Evolutionary conservation across 495 filamentous ascomycete genomes (phyloP).

Genomic region (Annulohypoxylon bovei): DNA sequence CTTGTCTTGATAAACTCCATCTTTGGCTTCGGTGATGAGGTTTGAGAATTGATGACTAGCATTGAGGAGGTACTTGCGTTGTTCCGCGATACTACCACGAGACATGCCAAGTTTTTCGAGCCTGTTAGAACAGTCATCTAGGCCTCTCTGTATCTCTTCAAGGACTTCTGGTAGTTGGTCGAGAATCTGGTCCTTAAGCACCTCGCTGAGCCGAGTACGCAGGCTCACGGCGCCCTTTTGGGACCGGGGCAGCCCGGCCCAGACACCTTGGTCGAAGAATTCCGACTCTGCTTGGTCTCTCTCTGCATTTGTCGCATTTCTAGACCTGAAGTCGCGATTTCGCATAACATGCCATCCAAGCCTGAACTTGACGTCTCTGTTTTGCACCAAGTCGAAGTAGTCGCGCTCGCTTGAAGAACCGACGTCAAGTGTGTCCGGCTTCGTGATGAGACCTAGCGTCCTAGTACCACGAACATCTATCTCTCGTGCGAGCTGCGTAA

Average conservation of each 20-base stretch:
- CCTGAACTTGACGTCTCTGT: slow-evolving; percentile 68
- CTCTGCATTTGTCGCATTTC: slow-evolving; percentile 48
- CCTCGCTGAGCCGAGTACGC: slow-evolving; percentile 38
- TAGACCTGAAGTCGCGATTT: slow-evolving; percentile 66
- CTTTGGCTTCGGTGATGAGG: slow-evolving; percentile 37
- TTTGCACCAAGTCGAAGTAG: slow-evolving; percentile 66
- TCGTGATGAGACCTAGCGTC: slow-evolving; percentile 87
- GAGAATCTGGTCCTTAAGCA: slow-evolving; percentile 46
- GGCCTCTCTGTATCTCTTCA: slow-evolving; percentile 37
- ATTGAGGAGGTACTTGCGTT: slow-evolving; percentile 54
- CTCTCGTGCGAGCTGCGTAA: slow-evolving; percentile 76
- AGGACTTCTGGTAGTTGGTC: slow-evolving; percentile 46
- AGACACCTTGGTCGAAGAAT: slow-evolving; percentile 58
- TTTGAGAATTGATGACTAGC: slow-evolving; percentile 40
- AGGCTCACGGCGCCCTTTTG: slow-evolving; percentile 43
- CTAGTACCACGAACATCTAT: slow-evolving; percentile 78
- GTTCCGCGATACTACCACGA: slow-evolving; percentile 48
- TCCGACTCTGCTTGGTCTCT: slow-evolving; percentile 52
- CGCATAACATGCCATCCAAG: slow-evolving; percentile 79
- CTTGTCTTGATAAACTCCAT: slow-evolving; percentile 44
- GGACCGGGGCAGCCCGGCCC: slow-evolving; percentile 46
- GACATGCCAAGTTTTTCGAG: slow-evolving; percentile 41
- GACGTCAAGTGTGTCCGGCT: slow-evolving; percentile 72
- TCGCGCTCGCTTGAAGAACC: slow-evolving; percentile 59
- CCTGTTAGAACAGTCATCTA: slow-evolving; percentile 32